Evolutionary conservation across 1,284 basidiomycete genomes (phyloP), one percentile per base, ranked within the genome.

Genomic region (Malassezia arunalokei): DNA sequence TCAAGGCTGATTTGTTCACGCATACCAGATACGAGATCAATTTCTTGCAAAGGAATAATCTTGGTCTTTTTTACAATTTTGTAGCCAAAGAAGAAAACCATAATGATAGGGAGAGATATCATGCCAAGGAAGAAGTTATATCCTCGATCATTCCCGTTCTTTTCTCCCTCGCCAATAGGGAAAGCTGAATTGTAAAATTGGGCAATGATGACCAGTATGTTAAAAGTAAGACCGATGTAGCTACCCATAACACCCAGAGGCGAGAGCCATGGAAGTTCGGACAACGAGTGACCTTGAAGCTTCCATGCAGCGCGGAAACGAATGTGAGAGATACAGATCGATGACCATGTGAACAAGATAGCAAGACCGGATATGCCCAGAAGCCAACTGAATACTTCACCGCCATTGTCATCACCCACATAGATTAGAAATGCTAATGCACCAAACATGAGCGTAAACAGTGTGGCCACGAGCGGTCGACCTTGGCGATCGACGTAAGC

Each of bases 11-110:
- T 58, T 15, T 56, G 51, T 40, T 68, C 61, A 1, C 60, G 40
- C 9, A 59, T 47, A 11, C 83, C 80, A 3, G 78, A 76, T 46
- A 82, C 74, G 64, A 92, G 85, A 74, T 68, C 66, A 15, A 68
- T 54, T 27, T 68, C 63, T 8, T 49, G 43, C 9, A 63, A 27
- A 29, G 55, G 56, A 42, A 61, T 56, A 28, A 66, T 68, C 9
- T 78, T 76, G 14, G 76, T 73, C 8, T 59, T 51, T 46, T 54
- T 57, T 39, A 56, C 29, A 24, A 69, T 2, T 56, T 68, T 69
- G 66, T 56, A 65, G 3, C 50, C 60, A 8, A 63, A 15, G 33
- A 42, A 60, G 49, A 64, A 58, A 42, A 54, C 43, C 11, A 60
- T 41, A 39, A 69, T 64, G 32, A 70, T 54, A 38, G 63, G 62